Conservation (phyloP, 2,329 filamentous ascomycete genomes). For the Sarocladium oryzae region DNA sequence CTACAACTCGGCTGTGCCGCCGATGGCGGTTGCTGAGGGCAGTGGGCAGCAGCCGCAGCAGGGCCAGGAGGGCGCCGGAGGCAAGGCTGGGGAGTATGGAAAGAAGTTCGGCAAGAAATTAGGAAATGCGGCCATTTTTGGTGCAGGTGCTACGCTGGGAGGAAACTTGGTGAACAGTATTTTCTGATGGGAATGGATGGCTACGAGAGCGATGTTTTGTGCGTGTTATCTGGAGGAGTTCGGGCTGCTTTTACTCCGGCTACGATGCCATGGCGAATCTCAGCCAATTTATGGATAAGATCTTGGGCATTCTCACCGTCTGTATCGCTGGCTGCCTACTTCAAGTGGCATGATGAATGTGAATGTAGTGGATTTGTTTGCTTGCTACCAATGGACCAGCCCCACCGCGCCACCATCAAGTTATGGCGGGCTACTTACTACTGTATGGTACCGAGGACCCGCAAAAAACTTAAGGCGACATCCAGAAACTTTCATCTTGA, state of each 20-base stretch:
- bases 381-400: too few species aligned
- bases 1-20: slow-evolving; percentile 65
- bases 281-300: too few species aligned
- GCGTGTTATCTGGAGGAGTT: slow-evolving; percentile 2
- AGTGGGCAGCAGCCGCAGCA: slow-evolving; percentile 28
- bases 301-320: too few species aligned
- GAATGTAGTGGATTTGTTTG: too few species aligned
- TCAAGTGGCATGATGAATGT: too few species aligned
- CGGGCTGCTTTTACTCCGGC: neutral
- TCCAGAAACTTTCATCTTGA: neutral
- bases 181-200: slow-evolving; percentile 50
- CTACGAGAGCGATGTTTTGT: neutral
- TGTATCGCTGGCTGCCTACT: too few species aligned
- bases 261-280: too few species aligned
- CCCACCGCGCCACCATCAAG: too few species aligned
- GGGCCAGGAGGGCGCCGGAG: slow-evolving; percentile 39
- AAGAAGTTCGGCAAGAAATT: slow-evolving; percentile 96
- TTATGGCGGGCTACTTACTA: too few species aligned
- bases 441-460: slow-evolving; percentile 1
- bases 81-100: slow-evolving; percentile 65
- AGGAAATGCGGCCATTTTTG: slow-evolving; percentile 78
- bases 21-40: slow-evolving; percentile 63
- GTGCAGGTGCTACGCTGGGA: slow-evolving; percentile 86
- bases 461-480: slow-evolving; percentile 4
- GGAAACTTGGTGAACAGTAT: slow-evolving; percentile 87